A percentile compares a stretch with the other conserved stretches of the same genome.
These are phyloP conservation scores for Batkoa obscura DNA, from an alignment of 371 early-diverging fungal genomes.

Conservation along the genomic window DNA sequence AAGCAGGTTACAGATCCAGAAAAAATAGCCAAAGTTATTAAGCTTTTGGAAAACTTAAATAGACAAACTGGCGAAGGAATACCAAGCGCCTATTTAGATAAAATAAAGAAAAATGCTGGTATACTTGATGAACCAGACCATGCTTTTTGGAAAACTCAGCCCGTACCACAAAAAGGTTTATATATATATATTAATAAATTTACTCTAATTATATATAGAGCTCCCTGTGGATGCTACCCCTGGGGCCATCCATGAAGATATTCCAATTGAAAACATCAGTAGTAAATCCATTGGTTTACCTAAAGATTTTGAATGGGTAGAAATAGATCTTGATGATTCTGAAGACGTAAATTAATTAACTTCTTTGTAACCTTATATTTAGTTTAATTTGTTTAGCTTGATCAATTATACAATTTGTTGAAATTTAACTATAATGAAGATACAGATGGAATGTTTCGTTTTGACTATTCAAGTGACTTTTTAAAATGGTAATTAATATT, in stretches of 20 bases:
- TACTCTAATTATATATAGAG: background rate
- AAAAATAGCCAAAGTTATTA: background rate
- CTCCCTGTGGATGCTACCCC: background rate
- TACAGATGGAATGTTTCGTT: conserved; percentile 82
- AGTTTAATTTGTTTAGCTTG: conserved; percentile 22
- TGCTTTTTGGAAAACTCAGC: conserved; percentile 94
- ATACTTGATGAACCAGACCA: conserved; percentile 21
- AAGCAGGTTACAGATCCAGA: too few species aligned
- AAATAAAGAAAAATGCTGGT: background rate
- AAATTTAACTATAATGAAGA: conserved; percentile 91
- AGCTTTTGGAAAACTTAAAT: background rate
- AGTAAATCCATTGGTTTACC: conserved; percentile 71
- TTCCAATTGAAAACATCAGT: conserved; percentile 53
- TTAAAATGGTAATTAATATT: conserved; percentile 49
- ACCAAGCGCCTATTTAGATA: background rate
- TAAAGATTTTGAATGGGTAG: conserved; percentile 73
- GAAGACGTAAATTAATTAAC: conserved; percentile 24
- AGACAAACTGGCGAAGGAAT: background rate
- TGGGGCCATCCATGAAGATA: conserved; percentile 67
- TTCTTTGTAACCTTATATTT: background rate
- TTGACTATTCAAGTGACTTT: conserved; percentile 82
- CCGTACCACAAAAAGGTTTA: conserved; percentile 60
- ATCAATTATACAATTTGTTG: conserved; percentile 72
- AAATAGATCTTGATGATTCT: conserved; percentile 60
- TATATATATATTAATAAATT: background rate